Conservation (phyloP, 1,284 basidiomycete species). For the Ustilago bromivora region DNA sequence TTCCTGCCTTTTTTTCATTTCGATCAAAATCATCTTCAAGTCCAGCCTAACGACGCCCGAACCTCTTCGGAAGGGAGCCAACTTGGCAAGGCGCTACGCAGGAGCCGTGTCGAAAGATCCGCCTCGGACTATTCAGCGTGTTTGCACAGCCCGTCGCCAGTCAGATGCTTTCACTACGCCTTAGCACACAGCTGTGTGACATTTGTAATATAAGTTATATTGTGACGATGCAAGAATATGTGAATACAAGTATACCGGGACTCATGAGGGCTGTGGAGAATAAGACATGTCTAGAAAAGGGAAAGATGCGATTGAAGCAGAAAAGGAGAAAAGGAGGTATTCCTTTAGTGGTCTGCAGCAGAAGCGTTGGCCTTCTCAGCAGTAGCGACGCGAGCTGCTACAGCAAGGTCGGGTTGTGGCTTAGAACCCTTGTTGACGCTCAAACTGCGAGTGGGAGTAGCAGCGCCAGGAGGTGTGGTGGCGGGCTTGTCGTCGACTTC, state of each 20-base stretch:
- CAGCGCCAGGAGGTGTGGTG: conserved; percentile 51
- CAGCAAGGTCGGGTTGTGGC: conserved; percentile 33
- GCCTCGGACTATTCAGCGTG: background rate
- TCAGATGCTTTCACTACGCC: background rate
- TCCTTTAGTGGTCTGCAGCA: conserved; percentile 18
- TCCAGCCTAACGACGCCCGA: too few species aligned
- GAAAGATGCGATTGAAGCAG: conserved; percentile 9
- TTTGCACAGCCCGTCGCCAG: background rate
- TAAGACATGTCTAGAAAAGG: conserved; percentile 15
- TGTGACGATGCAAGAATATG: conserved; percentile 25
- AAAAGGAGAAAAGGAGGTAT: background rate
- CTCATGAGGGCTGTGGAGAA: conserved; percentile 9
- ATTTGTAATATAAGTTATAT: conserved; percentile 12
- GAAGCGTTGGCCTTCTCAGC: conserved; percentile 47
- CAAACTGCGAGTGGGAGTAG: conserved; percentile 47
- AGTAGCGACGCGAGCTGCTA: conserved; percentile 47
- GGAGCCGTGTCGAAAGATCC: background rate
- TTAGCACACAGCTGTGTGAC: background rate
- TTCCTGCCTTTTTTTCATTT: conserved; percentile 3
- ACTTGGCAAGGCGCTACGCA: background rate
- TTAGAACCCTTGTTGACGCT: conserved; percentile 38
- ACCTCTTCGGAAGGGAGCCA: background rate
- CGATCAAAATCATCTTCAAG: background rate
- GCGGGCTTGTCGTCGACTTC: conserved; percentile 51
- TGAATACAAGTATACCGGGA: conserved; percentile 32